Evolutionary conservation across 768 basidiomycete species (phyloP).

Genomic region (Lentinula guzmanii): DNA sequence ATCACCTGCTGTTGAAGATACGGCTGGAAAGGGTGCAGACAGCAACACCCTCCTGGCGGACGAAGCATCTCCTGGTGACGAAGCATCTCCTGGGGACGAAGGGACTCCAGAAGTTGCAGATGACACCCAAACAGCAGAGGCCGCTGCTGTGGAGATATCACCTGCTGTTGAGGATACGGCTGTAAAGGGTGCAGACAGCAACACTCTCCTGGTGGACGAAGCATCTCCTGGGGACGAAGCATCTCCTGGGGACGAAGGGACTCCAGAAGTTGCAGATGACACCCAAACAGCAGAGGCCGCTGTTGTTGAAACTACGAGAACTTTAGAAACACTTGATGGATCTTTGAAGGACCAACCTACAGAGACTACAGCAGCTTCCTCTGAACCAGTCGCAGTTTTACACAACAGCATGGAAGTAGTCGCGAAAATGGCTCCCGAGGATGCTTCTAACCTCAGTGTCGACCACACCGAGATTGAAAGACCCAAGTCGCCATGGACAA

Average conservation of each 20-base stretch:
- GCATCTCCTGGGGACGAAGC: too few species aligned
- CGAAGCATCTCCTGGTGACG: too few species aligned
- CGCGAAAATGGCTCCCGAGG: neutral
- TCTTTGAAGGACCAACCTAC: neutral
- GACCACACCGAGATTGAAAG: slow-evolving; percentile 24
- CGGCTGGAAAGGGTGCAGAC: neutral
- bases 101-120: neutral
- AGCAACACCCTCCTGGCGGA: neutral
- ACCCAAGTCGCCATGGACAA: slow-evolving; percentile 46
- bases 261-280: neutral
- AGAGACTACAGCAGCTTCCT: neutral
- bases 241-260: neutral
- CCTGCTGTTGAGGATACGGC: neutral
- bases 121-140: neutral
- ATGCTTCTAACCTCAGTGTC: neutral
- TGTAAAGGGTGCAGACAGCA: neutral
- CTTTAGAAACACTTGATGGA: neutral
- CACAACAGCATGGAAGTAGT: neutral
- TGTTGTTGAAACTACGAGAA: neutral
- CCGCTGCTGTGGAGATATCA: neutral
- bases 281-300: neutral
- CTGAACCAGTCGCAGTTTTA: neutral
- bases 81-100: neutral
- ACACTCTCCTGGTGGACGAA: neutral
- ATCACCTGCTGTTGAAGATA: neutral